These are phyloP conservation scores for Letharia lupina DNA, from an alignment of 495 filamentous ascomycete genomes.

Conservation along the genomic window DNA sequence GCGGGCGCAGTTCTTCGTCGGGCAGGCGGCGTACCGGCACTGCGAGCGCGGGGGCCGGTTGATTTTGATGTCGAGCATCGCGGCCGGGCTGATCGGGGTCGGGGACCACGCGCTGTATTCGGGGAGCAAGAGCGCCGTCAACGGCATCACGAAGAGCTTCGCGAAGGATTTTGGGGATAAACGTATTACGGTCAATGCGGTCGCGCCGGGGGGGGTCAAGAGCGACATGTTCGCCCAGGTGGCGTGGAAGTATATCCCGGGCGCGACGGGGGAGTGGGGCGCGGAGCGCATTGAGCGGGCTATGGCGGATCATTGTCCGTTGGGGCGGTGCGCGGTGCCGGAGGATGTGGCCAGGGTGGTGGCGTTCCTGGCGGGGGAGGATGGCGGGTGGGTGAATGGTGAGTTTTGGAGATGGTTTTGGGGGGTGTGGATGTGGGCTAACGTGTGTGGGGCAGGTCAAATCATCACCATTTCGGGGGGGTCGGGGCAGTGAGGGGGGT, in stretches of 20 bases:
- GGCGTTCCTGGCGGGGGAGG: slow-evolving; percentile 55
- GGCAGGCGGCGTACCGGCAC: slow-evolving; percentile 64
- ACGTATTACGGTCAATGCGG: slow-evolving; percentile 56
- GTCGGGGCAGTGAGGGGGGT: slow-evolving; percentile 14
- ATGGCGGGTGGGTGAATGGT: slow-evolving; percentile 60
- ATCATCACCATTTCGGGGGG: slow-evolving; percentile 24
- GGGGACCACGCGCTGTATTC: slow-evolving; percentile 57
- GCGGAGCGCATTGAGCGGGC: slow-evolving; percentile 28
- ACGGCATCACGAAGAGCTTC: slow-evolving; percentile 50
- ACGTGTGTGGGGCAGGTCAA: slow-evolving; percentile 16
- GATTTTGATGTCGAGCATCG: slow-evolving; percentile 52
- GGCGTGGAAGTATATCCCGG: slow-evolving; percentile 56
- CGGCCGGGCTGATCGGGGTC: slow-evolving; percentile 47
- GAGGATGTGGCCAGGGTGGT: slow-evolving; percentile 58
- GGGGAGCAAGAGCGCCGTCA: slow-evolving; percentile 49
- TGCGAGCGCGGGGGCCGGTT: slow-evolving; percentile 59
- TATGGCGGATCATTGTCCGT: slow-evolving; percentile 49
- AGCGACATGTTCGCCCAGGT: slow-evolving; percentile 63
- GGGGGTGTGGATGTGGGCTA: neutral
- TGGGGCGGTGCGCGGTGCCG: slow-evolving; percentile 53
- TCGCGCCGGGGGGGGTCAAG: slow-evolving; percentile 60
- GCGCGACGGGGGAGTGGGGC: slow-evolving; percentile 32
- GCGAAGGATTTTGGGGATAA: slow-evolving; percentile 43
- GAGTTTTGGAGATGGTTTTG: slow-evolving; percentile 31
- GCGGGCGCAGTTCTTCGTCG: slow-evolving; percentile 76